Evolutionary conservation across 1,284 basidiomycete species (phyloP), one percentile per base, ranked within the genome.

Genomic region (Butyriboletus pseudospeciosus): DNA sequence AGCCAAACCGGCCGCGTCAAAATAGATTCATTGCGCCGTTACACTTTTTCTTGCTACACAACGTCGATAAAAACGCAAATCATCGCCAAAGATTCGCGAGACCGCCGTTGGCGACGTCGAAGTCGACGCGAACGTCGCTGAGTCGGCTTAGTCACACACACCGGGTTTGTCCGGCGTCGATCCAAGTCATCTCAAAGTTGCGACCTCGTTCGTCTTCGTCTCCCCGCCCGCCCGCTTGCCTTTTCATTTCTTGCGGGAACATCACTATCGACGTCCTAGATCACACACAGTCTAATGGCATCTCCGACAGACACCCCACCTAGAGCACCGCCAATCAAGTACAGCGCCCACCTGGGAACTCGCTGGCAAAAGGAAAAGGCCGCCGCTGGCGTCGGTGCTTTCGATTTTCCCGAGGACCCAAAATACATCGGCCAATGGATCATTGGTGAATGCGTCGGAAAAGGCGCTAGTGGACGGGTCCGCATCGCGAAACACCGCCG

Each of bases 361-460:
- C 87, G 88, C 66, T 91, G 87, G 88, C 83, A 82, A 64, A 90
- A 86, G 70, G 88, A 91, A 74, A 89, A 84, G 69, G 87, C 84
- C 51, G 84, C 86, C 57, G 86, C 87, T 45, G 84, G 82, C 17
- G 67, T 74, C 50, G 75, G 77, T 50, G 83, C 84, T 30, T 90
- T 90, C 65, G 87, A 90, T 61, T 79, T 85, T 47, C 83, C 85
- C 2, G 81, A 85, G 53, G 88, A 91, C 68, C 87, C 88, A 16
- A 84, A 81, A 67, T 76, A 73, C 56, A 84, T 91, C 52, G 88
- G 88, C 7, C 87, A 86, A 1, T 91, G 88, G 88, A 78, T 90
- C 61, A 79, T 98, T n/a, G 95, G 94, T 60, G 90, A 94, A 71
- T 95, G 93, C 60, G 90, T 98, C 58, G 95, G 95, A 4, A 96